These are phyloP conservation scores for Anisodus tanguticus DNA, from an alignment of 257 asterid species.

Conservation along the genomic window DNA sequence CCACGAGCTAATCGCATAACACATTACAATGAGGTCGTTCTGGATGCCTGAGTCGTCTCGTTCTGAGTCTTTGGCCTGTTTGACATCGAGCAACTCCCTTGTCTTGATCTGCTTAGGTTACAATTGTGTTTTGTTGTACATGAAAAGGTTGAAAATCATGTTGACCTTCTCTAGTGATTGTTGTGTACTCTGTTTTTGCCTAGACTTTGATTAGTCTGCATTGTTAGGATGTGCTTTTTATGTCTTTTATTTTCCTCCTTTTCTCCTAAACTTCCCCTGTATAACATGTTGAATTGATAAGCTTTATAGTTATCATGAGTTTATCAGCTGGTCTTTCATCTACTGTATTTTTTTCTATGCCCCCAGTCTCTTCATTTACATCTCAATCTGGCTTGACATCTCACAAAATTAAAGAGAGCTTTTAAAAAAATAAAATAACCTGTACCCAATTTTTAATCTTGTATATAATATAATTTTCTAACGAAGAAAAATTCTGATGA, in stretches of 20 bases:
- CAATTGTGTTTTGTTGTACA: constrained; percentile 12
- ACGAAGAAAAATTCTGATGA: not conserved
- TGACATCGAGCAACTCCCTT: not conserved
- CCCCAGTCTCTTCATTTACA: no score
- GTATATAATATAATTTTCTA: not conserved
- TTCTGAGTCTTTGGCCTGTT: not conserved
- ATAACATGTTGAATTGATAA: not conserved
- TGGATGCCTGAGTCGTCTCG: not conserved
- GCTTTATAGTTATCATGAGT: not conserved
- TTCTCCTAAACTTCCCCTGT: not conserved
- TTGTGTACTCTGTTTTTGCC: not conserved
- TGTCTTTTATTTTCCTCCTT: not conserved
- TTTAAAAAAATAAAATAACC: no score
- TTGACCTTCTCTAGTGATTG: not conserved
- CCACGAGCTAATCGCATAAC: not conserved
- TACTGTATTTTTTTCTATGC: no score
- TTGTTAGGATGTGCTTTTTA: constrained; percentile 9
- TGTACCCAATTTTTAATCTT: not conserved
- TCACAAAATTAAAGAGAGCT: no score
- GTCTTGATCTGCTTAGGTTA: constrained; percentile 17
- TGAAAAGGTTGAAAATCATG: not conserved
- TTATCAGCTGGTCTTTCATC: no score
- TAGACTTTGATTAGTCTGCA: not conserved
- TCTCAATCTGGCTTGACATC: no score
- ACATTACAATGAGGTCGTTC: not conserved